phyloP scores from a whole-genome alignment of 352 stramenopile species.

The Globisporangium spinosum region DNA sequence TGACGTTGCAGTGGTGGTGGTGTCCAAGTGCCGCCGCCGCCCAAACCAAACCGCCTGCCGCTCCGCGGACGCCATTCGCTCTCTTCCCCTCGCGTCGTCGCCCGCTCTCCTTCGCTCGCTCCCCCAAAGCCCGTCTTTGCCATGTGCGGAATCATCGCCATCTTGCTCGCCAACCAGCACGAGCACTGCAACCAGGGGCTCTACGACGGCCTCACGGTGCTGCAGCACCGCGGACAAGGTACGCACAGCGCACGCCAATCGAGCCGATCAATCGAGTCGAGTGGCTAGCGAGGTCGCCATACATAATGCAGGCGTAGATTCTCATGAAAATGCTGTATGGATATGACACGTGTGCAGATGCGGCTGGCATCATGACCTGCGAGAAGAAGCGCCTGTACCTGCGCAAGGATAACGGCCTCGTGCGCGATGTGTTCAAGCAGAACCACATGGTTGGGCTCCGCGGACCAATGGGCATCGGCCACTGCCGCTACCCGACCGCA shows the following conservation, averaged over 20 bases:
- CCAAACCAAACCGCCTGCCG: no score
- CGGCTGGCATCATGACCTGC: constrained; percentile 95
- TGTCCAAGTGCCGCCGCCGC: constrained; percentile 4
- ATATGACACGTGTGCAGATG: constrained; percentile 41
- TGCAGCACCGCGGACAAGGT: constrained; percentile 98
- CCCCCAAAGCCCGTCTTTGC: constrained; percentile 13
- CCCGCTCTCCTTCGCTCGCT: neutral
- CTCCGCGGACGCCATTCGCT: constrained; percentile 6
- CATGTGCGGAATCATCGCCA: constrained; percentile 98
- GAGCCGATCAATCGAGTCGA: neutral
- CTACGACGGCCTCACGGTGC: constrained; percentile 96
- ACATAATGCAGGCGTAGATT: neutral
- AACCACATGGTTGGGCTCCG: constrained; percentile 96
- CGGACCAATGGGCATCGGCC: constrained; percentile 96
- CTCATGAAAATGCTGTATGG: neutral
- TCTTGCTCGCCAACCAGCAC: constrained; percentile 95
- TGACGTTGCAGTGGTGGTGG: constrained; percentile 11
- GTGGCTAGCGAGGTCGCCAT: neutral
- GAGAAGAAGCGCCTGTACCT: constrained; percentile 93
- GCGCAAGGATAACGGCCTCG: constrained; percentile 98
- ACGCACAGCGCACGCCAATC: neutral
- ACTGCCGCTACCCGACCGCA: constrained; percentile 98
- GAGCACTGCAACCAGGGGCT: constrained; percentile 92
- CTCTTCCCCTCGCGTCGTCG: neutral
- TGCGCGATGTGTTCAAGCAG: constrained; percentile 98